phyloP scores from a whole-genome alignment of 2,329 filamentous ascomycete genomes.

The Aureobasidium namibiae region DNA sequence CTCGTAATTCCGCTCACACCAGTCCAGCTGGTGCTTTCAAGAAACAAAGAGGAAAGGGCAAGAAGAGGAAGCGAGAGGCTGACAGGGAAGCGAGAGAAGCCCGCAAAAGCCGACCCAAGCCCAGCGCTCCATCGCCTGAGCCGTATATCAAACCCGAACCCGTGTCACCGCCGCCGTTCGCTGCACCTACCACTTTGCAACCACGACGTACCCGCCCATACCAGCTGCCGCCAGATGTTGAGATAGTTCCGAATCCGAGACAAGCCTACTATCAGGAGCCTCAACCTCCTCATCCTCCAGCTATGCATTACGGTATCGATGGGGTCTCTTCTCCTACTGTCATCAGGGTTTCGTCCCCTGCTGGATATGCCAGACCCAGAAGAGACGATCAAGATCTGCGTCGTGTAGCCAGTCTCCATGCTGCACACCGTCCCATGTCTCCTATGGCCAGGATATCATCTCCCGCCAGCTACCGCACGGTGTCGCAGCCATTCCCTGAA shows the following conservation, averaged over 20 bases:
- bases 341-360: constrained; percentile 31
- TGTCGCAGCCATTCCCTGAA: constrained; percentile 33
- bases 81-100: constrained; percentile 17
- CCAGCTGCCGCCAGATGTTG: constrained; percentile 28
- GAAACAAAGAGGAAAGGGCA: constrained; percentile 10
- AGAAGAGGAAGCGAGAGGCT: constrained; percentile 14
- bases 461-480: constrained; percentile 32
- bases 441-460: constrained; percentile 33
- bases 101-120: constrained; percentile 28
- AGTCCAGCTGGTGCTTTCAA: constrained; percentile 18
- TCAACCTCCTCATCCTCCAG: constrained; percentile 23
- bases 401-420: constrained; percentile 40
- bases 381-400: constrained; percentile 39
- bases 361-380: constrained; percentile 26
- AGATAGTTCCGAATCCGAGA: constrained; percentile 34
- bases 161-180: constrained; percentile 51
- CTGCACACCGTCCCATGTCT: constrained; percentile 37
- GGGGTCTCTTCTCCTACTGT: constrained; percentile 32
- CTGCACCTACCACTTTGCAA: constrained; percentile 29
- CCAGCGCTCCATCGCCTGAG: constrained; percentile 29
- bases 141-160: constrained; percentile 56
- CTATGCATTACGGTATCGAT: constrained; percentile 22
- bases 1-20: constrained; percentile 15
- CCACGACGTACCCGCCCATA: constrained; percentile 33
- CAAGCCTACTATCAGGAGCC: constrained; percentile 36